phyloP scores from a whole-genome alignment of 2,329 filamentous ascomycete species.

The Chalara sp. region DNA sequence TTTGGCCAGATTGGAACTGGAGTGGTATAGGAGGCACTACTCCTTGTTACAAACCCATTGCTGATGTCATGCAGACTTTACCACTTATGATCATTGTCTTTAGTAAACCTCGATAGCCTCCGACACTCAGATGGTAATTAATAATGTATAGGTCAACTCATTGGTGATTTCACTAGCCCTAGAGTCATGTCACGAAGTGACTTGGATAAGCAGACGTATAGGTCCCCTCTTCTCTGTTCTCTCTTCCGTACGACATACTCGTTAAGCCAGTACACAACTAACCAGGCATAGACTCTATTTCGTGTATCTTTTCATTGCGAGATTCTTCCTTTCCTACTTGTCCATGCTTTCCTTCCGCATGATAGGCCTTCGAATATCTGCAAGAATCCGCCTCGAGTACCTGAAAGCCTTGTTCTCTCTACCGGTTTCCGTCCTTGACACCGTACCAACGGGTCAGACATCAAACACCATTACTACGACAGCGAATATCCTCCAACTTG shows the following conservation, averaged over 20 bases:
- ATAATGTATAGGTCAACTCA: slow-evolving; percentile 17
- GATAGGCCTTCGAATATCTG: slow-evolving; percentile 55
- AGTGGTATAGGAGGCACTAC: slow-evolving; percentile 11
- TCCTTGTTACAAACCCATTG: not conserved
- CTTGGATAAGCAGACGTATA: not conserved
- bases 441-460: slow-evolving; percentile 38
- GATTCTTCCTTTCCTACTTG: slow-evolving; percentile 57
- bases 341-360: slow-evolving; percentile 55
- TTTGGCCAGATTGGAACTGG: slow-evolving; percentile 20
- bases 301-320: slow-evolving; percentile 62
- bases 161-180: slow-evolving; percentile 37
- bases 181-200: not conserved
- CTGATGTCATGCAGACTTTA: slow-evolving; percentile 35
- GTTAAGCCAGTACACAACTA: slow-evolving; percentile 27
- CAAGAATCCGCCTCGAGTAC: slow-evolving; percentile 58
- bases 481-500: slow-evolving; percentile 57
- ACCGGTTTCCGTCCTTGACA: slow-evolving; percentile 62
- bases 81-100: slow-evolving; percentile 55
- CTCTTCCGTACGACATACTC: slow-evolving; percentile 27
- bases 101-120: slow-evolving; percentile 31
- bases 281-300: slow-evolving; percentile 52
- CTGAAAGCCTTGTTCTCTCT: slow-evolving; percentile 57
- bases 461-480: slow-evolving; percentile 51
- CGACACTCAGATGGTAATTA: not conserved
- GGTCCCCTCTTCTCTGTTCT: slow-evolving; percentile 14